Evolutionary conservation across 1,139 yeast species (phyloP).

Genomic region (Sugiyamaella japonica): DNA sequence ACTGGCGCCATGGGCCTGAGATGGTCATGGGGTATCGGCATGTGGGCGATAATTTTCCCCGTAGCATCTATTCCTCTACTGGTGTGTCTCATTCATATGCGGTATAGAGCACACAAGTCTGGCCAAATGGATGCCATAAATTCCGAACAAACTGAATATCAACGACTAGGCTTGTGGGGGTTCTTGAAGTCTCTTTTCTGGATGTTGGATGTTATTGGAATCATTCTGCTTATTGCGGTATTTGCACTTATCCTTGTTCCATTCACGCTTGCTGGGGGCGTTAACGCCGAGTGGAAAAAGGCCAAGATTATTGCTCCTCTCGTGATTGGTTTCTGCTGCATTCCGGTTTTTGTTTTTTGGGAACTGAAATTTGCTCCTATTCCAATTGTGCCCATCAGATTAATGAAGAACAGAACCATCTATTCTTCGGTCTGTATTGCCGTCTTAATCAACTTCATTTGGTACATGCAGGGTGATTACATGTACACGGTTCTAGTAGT

Average conservation of each 20-base stretch:
- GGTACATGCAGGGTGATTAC: constrained; percentile 69
- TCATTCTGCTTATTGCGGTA: constrained; percentile 50
- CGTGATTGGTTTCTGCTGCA: constrained; percentile 58
- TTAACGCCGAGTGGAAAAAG: constrained; percentile 50
- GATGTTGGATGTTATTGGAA: constrained; percentile 58
- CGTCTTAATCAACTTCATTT: constrained; percentile 55
- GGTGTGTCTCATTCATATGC: constrained; percentile 56
- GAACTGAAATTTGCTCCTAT: constrained; percentile 52
- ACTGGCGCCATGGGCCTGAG: constrained; percentile 42
- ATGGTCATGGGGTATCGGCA: constrained; percentile 77
- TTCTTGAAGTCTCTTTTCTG: constrained; percentile 42
- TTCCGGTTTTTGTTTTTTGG: constrained; percentile 57
- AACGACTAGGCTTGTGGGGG: constrained; percentile 33
- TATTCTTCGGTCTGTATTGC: constrained; percentile 62
- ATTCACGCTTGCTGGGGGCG: constrained; percentile 63
- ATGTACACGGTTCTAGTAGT: constrained; percentile 64
- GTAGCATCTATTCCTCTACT: constrained; percentile 60
- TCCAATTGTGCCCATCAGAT: constrained; percentile 60
- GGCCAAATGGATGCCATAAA: constrained; percentile 47
- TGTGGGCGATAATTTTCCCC: constrained; percentile 80
- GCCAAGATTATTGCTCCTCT: constrained; percentile 64
- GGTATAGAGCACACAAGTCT: constrained; percentile 51
- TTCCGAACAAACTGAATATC: constrained; percentile 35
- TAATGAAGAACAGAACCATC: constrained; percentile 65
- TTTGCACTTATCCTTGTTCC: constrained; percentile 55